These are phyloP conservation scores for Podaxis sp. DNA, from an alignment of 768 basidiomycete genomes.

Conservation along the genomic window DNA sequence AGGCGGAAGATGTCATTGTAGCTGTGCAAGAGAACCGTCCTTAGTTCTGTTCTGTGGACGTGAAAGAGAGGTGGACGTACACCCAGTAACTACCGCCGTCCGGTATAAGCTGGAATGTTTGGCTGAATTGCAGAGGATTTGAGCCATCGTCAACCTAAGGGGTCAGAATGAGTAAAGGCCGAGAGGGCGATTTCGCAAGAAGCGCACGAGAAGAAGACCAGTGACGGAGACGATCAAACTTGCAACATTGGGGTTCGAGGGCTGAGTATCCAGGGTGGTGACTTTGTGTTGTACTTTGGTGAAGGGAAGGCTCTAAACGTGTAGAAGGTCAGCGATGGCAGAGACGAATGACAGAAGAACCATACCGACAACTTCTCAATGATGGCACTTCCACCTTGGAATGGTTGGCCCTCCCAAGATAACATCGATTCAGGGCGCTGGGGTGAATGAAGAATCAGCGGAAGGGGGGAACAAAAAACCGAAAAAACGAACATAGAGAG, in stretches of 20 bases:
- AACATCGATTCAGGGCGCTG: constrained; percentile 83
- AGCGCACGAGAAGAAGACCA: constrained; percentile 72
- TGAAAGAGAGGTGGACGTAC: constrained; percentile 44
- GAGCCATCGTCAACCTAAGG: constrained; percentile 74
- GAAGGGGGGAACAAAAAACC: constrained; percentile 11
- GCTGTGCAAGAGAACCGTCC: constrained; percentile 34
- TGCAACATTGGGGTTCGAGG: constrained; percentile 41
- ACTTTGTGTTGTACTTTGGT: constrained; percentile 78
- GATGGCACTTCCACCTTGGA: constrained; percentile 57
- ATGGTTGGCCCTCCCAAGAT: constrained; percentile 67
- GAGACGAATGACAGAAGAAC: neutral
- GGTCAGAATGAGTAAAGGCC: constrained; percentile 7
- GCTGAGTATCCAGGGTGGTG: constrained; percentile 85
- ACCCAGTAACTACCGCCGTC: constrained; percentile 80
- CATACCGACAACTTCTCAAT: constrained; percentile 71
- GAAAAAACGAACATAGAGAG: constrained; percentile 73
- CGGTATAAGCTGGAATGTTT: constrained; percentile 88
- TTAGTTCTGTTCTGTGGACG: neutral
- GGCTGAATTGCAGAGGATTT: constrained; percentile 87
- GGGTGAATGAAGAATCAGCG: constrained; percentile 26
- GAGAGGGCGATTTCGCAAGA: neutral
- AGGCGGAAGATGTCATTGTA: constrained; percentile 93
- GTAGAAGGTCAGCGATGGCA: neutral
- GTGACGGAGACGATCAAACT: constrained; percentile 77
- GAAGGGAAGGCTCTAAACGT: constrained; percentile 73